Percentiles rank a stretch among this genome's conserved stretches.
Conservation (phyloP, 2,329 filamentous ascomycete genomes). For the Colletotrichum camelliae region DNA sequence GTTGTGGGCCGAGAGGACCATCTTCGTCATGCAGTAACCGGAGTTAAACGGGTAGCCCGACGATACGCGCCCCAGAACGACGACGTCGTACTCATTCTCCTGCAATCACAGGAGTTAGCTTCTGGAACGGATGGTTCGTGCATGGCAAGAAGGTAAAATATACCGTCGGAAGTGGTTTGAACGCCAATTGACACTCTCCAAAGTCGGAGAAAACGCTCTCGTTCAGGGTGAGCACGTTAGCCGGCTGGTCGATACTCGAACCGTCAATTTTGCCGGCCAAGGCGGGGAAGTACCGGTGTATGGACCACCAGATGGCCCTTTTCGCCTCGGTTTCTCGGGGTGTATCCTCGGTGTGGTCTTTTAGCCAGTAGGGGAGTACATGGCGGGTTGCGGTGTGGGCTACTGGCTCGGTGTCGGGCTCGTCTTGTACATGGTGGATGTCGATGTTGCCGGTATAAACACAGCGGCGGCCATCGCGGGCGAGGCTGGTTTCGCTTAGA, state of each 20-base stretch:
- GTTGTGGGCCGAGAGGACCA: not conserved
- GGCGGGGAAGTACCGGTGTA: not conserved
- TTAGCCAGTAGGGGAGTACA: not conserved
- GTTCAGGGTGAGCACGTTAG: not conserved
- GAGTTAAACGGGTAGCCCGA: not conserved
- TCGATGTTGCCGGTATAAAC: not conserved
- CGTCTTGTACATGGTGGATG: not conserved
- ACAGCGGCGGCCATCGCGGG: not conserved
- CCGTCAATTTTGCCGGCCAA: not conserved
- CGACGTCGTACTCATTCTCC: not conserved
- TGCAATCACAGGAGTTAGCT: not conserved
- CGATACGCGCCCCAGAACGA: not conserved
- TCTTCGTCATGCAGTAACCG: fast-evolving
- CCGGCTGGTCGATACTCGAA: not conserved
- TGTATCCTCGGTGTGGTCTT: not conserved
- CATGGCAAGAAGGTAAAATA: fast-evolving
- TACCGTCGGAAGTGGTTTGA: not conserved
- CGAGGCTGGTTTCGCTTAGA: not conserved
- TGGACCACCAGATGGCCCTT: not conserved
- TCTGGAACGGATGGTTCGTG: not conserved
- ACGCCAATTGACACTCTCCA: not conserved
- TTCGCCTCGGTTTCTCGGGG: not conserved
- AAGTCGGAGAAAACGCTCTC: not conserved
- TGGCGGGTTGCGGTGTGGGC: not conserved
- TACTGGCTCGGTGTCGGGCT: not conserved